Evolutionary conservation across 371 early-diverging fungal species (phyloP).

Genomic region (Blakeslea trispora): DNA sequence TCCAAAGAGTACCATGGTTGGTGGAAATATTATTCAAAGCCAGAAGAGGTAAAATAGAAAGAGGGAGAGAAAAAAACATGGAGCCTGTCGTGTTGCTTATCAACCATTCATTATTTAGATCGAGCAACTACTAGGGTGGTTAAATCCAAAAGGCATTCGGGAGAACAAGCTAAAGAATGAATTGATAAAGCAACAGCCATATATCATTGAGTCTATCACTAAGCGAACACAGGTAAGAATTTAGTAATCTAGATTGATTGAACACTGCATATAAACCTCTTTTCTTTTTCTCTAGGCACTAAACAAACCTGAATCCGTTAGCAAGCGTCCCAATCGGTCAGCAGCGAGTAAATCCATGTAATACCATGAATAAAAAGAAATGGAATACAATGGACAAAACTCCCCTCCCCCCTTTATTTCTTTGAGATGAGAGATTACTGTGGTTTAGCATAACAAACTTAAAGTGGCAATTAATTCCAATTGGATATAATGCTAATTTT

Average conservation of each 20-base stretch:
- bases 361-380: no score
- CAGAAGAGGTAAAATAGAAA: constrained; percentile 41
- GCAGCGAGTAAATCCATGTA: no score
- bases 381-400: no score
- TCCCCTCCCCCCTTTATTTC: no score
- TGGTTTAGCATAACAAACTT: no score
- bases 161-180: not conserved
- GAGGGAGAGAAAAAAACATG: no score
- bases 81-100: not conserved
- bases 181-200: not conserved
- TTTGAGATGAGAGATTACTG: no score
- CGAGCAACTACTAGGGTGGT: constrained; percentile 44
- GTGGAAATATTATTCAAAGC: constrained; percentile 54
- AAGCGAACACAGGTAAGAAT: not conserved
- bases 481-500: no score
- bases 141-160: constrained; percentile 23
- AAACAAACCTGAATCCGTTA: no score
- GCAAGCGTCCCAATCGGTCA: no score
- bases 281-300: not conserved
- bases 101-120: constrained; percentile 25
- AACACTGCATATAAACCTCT: no score
- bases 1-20: constrained; percentile 28
- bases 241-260: not conserved
- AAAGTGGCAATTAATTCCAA: no score
- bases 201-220: not conserved